A percentile compares a stretch with the other conserved stretches of the same genome.
Conservation (phyloP, 805 yeast species). For the Candida taoyuanica region DNA sequence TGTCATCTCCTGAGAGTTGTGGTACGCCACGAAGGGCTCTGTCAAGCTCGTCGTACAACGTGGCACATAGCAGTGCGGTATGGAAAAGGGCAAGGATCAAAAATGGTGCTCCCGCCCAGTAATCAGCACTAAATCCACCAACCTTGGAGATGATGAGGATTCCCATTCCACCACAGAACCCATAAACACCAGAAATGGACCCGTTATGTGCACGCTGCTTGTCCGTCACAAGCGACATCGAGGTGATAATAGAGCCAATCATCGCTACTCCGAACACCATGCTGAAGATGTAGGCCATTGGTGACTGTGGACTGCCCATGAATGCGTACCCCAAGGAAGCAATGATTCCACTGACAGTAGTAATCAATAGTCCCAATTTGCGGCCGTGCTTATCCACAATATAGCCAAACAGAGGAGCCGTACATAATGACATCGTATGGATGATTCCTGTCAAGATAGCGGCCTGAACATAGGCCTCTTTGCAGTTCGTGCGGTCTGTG, state of each 20-base stretch:
- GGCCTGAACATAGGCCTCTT: constrained; percentile 59
- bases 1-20: constrained; percentile 1
- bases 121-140: constrained; percentile 60
- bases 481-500: constrained; percentile 40
- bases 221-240: constrained; percentile 57
- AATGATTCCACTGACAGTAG: constrained; percentile 39
- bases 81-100: constrained; percentile 44
- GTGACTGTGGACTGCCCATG: constrained; percentile 32
- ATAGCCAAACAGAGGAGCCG: constrained; percentile 62
- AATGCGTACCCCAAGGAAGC: constrained; percentile 38
- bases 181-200: constrained; percentile 63
- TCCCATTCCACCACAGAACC: constrained; percentile 67
- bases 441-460: constrained; percentile 69
- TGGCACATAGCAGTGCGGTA: constrained; percentile 20
- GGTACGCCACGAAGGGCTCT: not conserved
- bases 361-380: constrained; percentile 32
- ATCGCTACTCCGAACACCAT: constrained; percentile 54
- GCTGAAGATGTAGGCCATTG: constrained; percentile 33
- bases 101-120: constrained; percentile 57
- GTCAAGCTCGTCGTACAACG: constrained; percentile 16
- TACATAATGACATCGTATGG: constrained; percentile 49
- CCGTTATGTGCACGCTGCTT: constrained; percentile 46
- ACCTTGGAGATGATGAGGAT: constrained; percentile 52
- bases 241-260: constrained; percentile 55
- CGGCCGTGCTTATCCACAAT: constrained; percentile 44